Percentiles rank a stretch among this genome's conserved stretches.
Conservation (phyloP, 176 grass and related monocot species). For the Lolium multiflorum region DNA sequence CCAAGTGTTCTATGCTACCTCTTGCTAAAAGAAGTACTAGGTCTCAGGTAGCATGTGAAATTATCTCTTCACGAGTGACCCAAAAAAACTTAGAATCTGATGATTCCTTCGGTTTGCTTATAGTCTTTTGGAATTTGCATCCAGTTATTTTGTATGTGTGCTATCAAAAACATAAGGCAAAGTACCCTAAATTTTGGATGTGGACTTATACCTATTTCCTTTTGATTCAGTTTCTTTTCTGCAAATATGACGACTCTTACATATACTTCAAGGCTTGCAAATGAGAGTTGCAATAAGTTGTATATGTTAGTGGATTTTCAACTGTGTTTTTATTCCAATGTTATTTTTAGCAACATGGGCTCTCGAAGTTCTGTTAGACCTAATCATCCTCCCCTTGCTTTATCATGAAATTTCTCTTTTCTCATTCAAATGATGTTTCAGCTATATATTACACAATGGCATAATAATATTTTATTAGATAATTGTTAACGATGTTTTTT, state of each 20-base stretch:
- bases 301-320: slow-evolving; percentile 38
- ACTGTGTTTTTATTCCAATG: too few species aligned
- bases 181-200: not conserved
- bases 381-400: too few species aligned
- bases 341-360: too few species aligned
- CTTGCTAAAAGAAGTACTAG: not conserved
- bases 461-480: too few species aligned
- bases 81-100: not conserved
- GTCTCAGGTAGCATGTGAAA: not conserved
- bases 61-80: not conserved
- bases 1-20: not conserved
- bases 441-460: too few species aligned
- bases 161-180: not conserved
- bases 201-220: not conserved
- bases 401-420: too few species aligned
- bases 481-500: too few species aligned
- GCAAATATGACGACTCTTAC: not conserved
- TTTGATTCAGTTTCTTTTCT: not conserved
- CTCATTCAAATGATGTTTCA: too few species aligned
- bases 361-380: too few species aligned
- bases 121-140: not conserved
- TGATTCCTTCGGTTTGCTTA: not conserved
- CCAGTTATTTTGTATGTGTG: not conserved
- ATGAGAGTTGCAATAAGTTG: slow-evolving; percentile 5
- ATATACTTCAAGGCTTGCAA: not conserved